Evolutionary conservation across 73 alveolate genomes (phyloP).

Genomic region (Breviolum minutum): DNA sequence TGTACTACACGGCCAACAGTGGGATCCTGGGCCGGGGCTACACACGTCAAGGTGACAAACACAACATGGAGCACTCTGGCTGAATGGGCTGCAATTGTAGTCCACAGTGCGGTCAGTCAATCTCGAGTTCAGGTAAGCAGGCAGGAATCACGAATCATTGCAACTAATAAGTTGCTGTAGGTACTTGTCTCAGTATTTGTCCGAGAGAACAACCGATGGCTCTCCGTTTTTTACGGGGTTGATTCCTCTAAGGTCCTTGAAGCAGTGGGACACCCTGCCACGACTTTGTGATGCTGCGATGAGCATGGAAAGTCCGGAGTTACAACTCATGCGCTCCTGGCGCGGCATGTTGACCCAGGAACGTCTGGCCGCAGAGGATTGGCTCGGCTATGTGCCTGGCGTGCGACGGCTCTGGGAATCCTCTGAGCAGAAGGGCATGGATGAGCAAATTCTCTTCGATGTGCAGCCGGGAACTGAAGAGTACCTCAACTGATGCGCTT

Average conservation of each 20-base stretch:
- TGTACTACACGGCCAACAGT: slow-evolving; percentile 88
- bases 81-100: background rate
- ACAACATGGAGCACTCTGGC: slow-evolving; percentile 78
- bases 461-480: slow-evolving; percentile 50
- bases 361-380: slow-evolving; percentile 90
- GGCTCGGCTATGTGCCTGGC: slow-evolving; percentile 91
- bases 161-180: too few species aligned
- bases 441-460: slow-evolving; percentile 63
- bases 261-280: slow-evolving; percentile 91
- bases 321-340: slow-evolving; percentile 87
- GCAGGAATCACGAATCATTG: too few species aligned
- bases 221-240: background rate
- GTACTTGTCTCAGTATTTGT: too few species aligned
- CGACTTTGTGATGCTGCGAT: slow-evolving; percentile 83
- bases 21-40: slow-evolving; percentile 84
- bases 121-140: too few species aligned
- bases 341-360: slow-evolving; percentile 67
- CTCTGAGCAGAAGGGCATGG: slow-evolving; percentile 91
- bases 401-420: slow-evolving; percentile 66
- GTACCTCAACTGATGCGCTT: background rate
- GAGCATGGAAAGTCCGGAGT: slow-evolving; percentile 62
- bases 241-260: slow-evolving; percentile 33
- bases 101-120: too few species aligned
- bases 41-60: slow-evolving; percentile 85
- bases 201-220: background rate